phyloP scores from a whole-genome alignment of 225 moss, liverwort and hornwort genomes.

The Pseudoscleropodium purum region DNA sequence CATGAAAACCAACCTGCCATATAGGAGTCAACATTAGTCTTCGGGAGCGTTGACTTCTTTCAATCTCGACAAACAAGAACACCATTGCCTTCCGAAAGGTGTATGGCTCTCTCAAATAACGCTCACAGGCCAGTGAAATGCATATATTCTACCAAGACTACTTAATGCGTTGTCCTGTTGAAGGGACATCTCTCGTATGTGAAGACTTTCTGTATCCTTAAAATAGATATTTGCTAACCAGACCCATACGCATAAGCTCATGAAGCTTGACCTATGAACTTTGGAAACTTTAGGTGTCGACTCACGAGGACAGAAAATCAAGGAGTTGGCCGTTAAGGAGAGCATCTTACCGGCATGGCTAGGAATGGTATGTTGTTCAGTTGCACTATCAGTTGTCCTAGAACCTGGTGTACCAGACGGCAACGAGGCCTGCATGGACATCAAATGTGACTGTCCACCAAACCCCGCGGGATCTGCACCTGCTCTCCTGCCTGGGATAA shows the following conservation, averaged over 20 bases:
- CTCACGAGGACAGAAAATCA: background rate
- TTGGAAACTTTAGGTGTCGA: background rate
- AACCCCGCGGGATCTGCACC: constrained; percentile 48
- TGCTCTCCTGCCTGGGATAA: constrained; percentile 18
- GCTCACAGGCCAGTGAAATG: background rate
- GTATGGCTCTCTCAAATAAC: background rate
- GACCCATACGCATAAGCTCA: background rate
- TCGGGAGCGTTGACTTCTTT: background rate
- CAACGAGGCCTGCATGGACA: constrained; percentile 1
- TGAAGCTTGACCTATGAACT: background rate
- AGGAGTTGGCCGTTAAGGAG: background rate
- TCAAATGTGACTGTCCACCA: constrained; percentile 9
- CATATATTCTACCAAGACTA: background rate
- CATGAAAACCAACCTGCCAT: constrained; percentile 94
- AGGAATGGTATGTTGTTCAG: constrained; percentile 37
- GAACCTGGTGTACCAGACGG: constrained; percentile 4
- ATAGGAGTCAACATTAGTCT: background rate
- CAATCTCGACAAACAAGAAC: background rate
- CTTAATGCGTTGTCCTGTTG: background rate
- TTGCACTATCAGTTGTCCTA: constrained; percentile 1
- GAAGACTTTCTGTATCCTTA: background rate
- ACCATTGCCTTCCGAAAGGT: background rate
- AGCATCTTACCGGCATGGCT: constrained; percentile 46
- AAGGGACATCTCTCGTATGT: background rate
- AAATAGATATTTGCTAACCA: background rate